These are phyloP conservation scores for Lepiota brunneoincarnata DNA, from an alignment of 768 basidiomycete genomes.

Conservation along the genomic window DNA sequence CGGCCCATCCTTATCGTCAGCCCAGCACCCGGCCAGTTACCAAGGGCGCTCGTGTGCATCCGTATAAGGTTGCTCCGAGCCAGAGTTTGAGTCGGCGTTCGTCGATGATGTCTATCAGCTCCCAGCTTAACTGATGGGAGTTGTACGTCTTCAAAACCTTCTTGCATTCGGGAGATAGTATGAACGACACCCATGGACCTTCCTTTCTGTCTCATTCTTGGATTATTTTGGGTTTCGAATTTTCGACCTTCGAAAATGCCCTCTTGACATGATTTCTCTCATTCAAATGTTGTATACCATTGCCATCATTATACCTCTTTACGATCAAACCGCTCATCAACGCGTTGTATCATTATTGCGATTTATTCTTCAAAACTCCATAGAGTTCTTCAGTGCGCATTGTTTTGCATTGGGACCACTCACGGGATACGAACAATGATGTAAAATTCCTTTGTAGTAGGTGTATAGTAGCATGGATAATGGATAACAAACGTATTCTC, in stretches of 20 bases:
- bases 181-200: neutral
- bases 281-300: constrained; percentile 1
- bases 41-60: constrained; percentile 50
- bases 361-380: constrained; percentile 1
- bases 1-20: constrained; percentile 44
- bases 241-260: neutral
- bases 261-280: neutral
- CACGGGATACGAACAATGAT: neutral
- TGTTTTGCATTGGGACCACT: neutral
- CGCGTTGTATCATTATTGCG: neutral
- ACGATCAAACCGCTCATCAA: neutral
- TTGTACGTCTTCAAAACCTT: neutral
- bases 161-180: no score
- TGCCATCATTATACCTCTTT: neutral
- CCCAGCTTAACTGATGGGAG: neutral
- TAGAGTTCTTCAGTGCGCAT: neutral
- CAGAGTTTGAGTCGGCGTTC: constrained; percentile 2
- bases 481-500: neutral
- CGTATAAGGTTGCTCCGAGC: constrained; percentile 35
- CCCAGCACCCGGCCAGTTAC: constrained; percentile 32
- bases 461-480: constrained; percentile 1
- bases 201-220: neutral
- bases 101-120: constrained; percentile 5
- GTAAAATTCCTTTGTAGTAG: constrained; percentile 1
- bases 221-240: neutral